Evolutionary conservation across 2,329 filamentous ascomycete genomes (phyloP), one percentile per base, ranked within the genome.

Genomic region (Calonectria pauciramosa): DNA sequence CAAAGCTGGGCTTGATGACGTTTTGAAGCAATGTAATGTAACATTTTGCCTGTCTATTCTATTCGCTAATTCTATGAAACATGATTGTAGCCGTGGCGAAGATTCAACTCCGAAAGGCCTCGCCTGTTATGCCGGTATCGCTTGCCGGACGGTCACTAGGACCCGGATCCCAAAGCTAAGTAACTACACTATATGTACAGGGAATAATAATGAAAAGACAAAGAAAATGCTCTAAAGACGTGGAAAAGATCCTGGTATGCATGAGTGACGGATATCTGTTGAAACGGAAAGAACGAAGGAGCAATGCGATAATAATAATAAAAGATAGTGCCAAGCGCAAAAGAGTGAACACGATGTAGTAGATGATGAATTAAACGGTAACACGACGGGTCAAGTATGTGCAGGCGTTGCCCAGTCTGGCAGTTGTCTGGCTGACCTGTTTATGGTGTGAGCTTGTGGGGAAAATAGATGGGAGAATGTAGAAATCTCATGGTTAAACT

Each of bases 401-500:
- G 49, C 68, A 70, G 23, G 68, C 68, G 18, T 70, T 70, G 44
- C 68, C 68, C 3, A 70, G 32, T 23, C 56, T 63, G 20, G 54
- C 54, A n/a, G 68, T 70, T 20, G 60, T 60, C 32, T 64, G 68
- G 44, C 56, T 38, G n/a, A 70, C 68, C 68, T 70, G 20, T 63
- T 34, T 10, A 16, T 6, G 8, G 3, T 36, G 56, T 64, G 30
- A 70, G 44, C 9, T 23, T 32, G 9, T 10, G 10, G 10, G 28
- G n/a, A n/a, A 16, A 3, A 18, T 9, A 47, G 44, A 47, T 23
- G 2, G 4, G 8, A 10, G 18, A 47, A n/a, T 5, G 44, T 9
- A n/a, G 1, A 23, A 23, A 20, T 23, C 44, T n/a, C 20, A 11
- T 23, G 20, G 5, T 26, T 64, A 20, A 4, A 54, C 56, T 44